Conservation (phyloP, 805 yeast species). For the Wickerhamiella dianesei region DNA sequence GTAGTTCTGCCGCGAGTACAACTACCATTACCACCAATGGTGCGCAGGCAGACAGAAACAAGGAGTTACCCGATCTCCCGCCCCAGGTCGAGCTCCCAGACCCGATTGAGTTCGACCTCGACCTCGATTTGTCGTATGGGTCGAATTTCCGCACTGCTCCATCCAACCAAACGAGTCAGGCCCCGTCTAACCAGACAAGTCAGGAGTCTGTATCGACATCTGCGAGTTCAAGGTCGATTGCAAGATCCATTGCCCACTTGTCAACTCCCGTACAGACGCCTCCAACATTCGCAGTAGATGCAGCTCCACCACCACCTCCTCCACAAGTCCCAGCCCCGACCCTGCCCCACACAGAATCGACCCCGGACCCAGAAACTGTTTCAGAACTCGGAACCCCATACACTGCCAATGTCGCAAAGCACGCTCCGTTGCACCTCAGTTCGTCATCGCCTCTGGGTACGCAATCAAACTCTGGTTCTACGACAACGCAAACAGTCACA, state of each 20-base stretch:
- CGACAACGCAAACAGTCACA: not conserved
- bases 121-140: not conserved
- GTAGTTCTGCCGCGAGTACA: not conserved
- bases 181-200: not conserved
- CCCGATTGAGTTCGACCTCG: conserved; percentile 1
- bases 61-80: conserved; percentile 16
- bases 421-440: not conserved
- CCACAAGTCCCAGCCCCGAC: conserved; percentile 1
- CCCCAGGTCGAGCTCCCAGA: conserved; percentile 1
- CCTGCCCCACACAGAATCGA: not conserved
- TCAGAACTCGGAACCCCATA: not conserved
- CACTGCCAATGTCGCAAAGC: not conserved
- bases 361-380: not conserved
- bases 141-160: not conserved
- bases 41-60: conserved; percentile 7
- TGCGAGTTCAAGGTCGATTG: not conserved
- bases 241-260: conserved; percentile 2
- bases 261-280: not conserved
- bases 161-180: not conserved
- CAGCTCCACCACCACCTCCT: not conserved
- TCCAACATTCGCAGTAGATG: not conserved
- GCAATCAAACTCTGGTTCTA: not conserved
- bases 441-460: not conserved
- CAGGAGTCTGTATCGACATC: not conserved
- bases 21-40: not conserved